Conservation (phyloP, 2,329 filamentous ascomycete species). For the Exophiala aquamarina region DNA sequence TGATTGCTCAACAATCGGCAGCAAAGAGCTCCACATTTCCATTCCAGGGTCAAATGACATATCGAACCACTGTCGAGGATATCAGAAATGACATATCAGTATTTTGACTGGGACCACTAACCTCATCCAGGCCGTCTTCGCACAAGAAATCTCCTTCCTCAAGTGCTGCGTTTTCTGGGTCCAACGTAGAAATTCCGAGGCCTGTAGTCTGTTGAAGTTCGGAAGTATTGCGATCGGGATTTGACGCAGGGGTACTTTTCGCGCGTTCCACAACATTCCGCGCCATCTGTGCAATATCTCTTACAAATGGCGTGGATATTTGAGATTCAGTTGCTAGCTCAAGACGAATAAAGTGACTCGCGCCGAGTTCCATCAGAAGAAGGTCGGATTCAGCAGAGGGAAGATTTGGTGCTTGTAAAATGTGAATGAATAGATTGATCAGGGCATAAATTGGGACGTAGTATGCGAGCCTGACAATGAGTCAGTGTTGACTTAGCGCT, state of each 20-base stretch:
- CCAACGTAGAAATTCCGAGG: neutral
- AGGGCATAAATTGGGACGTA: constrained; percentile 5
- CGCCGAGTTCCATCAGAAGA: neutral
- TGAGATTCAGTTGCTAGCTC: neutral
- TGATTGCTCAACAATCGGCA: no score
- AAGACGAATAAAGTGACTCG: constrained; percentile 2
- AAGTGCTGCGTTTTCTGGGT: neutral
- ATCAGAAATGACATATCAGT: neutral
- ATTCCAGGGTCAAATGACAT: neutral
- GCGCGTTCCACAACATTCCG: neutral
- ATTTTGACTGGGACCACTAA: no score
- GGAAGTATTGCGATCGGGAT: neutral
- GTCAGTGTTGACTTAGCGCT: neutral
- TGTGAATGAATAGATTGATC: constrained; percentile 10
- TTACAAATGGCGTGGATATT: neutral
- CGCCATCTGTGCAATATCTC: neutral
- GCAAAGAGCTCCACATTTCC: neutral
- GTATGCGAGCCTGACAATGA: neutral
- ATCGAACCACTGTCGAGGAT: neutral
- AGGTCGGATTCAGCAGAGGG: neutral
- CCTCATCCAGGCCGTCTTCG: no score
- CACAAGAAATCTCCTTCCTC: no score
- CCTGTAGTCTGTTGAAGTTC: neutral
- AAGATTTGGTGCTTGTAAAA: neutral
- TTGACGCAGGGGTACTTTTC: neutral